Percentiles rank a stretch among this genome's conserved stretches.
Evolutionary conservation across 2,329 filamentous ascomycete species (phyloP).

Genomic region (Colletotrichum sojae): DNA sequence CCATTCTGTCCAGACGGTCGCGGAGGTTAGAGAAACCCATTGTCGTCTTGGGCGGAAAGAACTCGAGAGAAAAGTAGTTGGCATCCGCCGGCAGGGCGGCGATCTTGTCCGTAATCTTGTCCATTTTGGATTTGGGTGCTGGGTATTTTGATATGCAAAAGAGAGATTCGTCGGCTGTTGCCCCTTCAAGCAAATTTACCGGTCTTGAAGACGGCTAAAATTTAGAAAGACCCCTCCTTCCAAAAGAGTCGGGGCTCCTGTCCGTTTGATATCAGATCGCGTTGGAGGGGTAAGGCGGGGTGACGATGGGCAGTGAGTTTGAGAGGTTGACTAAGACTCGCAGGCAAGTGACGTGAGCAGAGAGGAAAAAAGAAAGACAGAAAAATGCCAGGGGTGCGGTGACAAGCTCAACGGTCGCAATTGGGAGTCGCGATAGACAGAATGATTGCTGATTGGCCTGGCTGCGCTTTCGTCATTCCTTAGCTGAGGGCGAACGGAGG

Average conservation of each 20-base stretch:
- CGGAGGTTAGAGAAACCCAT: slow-evolving; percentile 97
- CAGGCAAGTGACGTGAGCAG: slow-evolving; percentile 12
- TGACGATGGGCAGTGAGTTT: slow-evolving; percentile 3
- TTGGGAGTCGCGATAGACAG: slow-evolving; percentile 4
- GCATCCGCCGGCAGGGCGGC: slow-evolving; percentile 85
- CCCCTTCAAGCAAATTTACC: not conserved
- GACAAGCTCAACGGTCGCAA: slow-evolving; percentile 13
- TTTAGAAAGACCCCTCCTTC: not conserved
- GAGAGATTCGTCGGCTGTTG: not conserved
- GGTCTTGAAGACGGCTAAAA: not conserved
- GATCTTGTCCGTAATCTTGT: slow-evolving; percentile 96
- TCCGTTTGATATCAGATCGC: slow-evolving; percentile 18
- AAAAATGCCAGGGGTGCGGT: not conserved
- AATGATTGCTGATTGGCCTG: slow-evolving; percentile 32
- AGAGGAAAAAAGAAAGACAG: slow-evolving; percentile 10
- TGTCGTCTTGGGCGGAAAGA: slow-evolving; percentile 97
- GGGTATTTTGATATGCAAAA: not conserved
- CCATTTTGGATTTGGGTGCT: slow-evolving; percentile 63
- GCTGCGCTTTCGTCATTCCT: slow-evolving; percentile 37
- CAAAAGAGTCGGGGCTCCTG: slow-evolving; percentile 2
- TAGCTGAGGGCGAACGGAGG: slow-evolving; percentile 1
- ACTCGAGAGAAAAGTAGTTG: slow-evolving; percentile 96
- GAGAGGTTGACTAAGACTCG: slow-evolving; percentile 22
- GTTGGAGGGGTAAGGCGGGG: slow-evolving; percentile 34
- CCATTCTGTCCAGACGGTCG: slow-evolving; percentile 94